Base-by-base conservation (phyloP, 2,329 filamentous ascomycete species). In the Sphaerulina musiva region DNA sequence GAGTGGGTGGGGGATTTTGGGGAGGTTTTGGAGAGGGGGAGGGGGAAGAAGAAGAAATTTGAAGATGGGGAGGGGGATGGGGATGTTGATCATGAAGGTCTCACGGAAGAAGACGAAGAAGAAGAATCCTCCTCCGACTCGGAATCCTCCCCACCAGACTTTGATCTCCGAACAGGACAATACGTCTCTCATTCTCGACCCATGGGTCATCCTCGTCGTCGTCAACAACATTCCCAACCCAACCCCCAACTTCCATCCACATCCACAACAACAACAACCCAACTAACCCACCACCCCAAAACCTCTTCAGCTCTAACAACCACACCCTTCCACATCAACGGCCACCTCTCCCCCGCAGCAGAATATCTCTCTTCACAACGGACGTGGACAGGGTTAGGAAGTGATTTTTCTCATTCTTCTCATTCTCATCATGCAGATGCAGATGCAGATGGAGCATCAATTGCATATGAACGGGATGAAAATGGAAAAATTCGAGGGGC, bases 351-450 rank as follows among this genome's bases (percentile, higher is more conserved):
- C 44, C 93, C 93, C 0, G 93, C 89, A 0, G 93, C 93, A 0
- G 89, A 96, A 69, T 97, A 82, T 63, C 73, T 98, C 59, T 81
- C 85, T 32, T 87, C 85, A 3, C 82, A 91, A 64, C 76, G 93
- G 53, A 95, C 89, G 3, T 98, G 93, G 93, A 86, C 86, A 66
- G 93, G 93, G 0, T 73, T 98, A 23, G 93, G 93, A 0, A 95
- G 83, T 58, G 93, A 98, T 68, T 95, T 90, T 64, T 77, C 79
- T 55, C 26, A 26, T 26, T 26, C 26, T 4, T 26, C 26, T 26
- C 26, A 29, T 29, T 6, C 5, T 29, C 26, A 29, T 29, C 26
- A 29, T 29, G 26, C 26, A 29, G 26, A 20, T 20, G 20, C 20
- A 20, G 26, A 20, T 20, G 20, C 20, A 20, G 14, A 17, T 17